These are phyloP conservation scores for Silene noctiflora DNA, from an alignment of 179 eudicot genomes.

Conservation along the genomic window DNA sequence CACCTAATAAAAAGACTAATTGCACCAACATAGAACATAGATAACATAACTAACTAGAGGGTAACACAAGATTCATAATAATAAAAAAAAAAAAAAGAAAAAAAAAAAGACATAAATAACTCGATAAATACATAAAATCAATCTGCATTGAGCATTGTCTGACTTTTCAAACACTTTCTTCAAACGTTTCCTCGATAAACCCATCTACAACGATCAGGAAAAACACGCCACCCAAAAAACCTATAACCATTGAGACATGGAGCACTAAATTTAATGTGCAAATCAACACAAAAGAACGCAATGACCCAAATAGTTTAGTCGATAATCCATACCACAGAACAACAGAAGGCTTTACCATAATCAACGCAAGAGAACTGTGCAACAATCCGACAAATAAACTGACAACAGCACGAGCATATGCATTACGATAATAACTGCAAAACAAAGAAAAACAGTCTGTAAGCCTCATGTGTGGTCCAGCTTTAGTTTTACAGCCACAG, in stretches of 20 bases:
- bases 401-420: slow-evolving; percentile 31
- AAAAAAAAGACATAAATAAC: background rate
- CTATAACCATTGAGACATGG: slow-evolving; percentile 25
- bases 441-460: background rate
- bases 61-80: background rate
- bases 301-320: slow-evolving; percentile 17
- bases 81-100: too few relatives aligned
- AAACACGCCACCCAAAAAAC: slow-evolving; percentile 41
- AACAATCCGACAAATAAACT: slow-evolving; percentile 26
- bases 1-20: background rate
- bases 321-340: slow-evolving; percentile 24
- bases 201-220: slow-evolving; percentile 21
- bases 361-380: slow-evolving; percentile 20
- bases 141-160: background rate
- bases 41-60: background rate
- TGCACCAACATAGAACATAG: background rate
- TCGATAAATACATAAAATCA: background rate
- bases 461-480: background rate
- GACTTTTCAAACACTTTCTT: slow-evolving; percentile 21
- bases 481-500: background rate
- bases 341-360: slow-evolving; percentile 20
- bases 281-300: slow-evolving; percentile 3
- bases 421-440: slow-evolving; percentile 31
- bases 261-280: slow-evolving; percentile 15
- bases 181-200: slow-evolving; percentile 23